Conservation (phyloP, 176 grass and related monocot species). For the Secale cereale region DNA sequence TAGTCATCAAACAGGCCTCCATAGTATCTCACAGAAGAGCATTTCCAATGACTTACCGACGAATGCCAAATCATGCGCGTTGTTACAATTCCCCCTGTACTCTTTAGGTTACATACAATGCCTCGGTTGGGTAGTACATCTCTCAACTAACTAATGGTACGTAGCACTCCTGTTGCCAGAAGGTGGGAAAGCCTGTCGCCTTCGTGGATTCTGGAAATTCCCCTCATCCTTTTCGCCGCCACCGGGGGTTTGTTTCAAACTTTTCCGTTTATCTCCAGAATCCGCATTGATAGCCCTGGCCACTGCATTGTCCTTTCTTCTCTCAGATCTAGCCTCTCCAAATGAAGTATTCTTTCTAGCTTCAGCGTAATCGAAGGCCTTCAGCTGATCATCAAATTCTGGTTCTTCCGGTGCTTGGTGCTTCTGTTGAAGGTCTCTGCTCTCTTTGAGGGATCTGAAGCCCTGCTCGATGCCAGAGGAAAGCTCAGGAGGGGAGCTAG, state of each 20-base stretch:
- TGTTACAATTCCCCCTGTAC: too few species aligned
- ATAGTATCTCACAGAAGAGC: background rate
- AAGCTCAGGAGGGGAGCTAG: conserved; percentile 16
- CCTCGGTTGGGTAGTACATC: too few species aligned
- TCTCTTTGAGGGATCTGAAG: conserved; percentile 37
- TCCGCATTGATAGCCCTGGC: conserved; percentile 43
- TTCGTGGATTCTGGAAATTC: conserved; percentile 49
- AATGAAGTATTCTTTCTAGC: conserved; percentile 61
- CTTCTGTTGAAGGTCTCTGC: conserved; percentile 43
- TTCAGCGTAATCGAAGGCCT: conserved; percentile 64
- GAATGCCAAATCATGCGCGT: background rate
- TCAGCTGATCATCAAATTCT: conserved; percentile 37
- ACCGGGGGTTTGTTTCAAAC: background rate
- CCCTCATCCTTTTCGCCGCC: conserved; percentile 25
- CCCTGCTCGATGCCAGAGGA: conserved; percentile 14
- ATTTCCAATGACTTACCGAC: background rate
- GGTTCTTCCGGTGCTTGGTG: conserved; percentile 29
- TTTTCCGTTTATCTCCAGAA: conserved; percentile 14
- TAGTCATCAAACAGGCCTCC: background rate
- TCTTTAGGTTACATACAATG: too few species aligned
- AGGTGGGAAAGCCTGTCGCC: conserved; percentile 76
- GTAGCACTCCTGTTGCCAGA: conserved; percentile 77
- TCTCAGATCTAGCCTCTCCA: conserved; percentile 38
- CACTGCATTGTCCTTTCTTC: conserved; percentile 34
- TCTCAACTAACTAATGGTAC: conserved; percentile 41